These are phyloP conservation scores for Neoascochyta sp. DNA, from an alignment of 2,329 filamentous ascomycete species.

Conservation along the genomic window DNA sequence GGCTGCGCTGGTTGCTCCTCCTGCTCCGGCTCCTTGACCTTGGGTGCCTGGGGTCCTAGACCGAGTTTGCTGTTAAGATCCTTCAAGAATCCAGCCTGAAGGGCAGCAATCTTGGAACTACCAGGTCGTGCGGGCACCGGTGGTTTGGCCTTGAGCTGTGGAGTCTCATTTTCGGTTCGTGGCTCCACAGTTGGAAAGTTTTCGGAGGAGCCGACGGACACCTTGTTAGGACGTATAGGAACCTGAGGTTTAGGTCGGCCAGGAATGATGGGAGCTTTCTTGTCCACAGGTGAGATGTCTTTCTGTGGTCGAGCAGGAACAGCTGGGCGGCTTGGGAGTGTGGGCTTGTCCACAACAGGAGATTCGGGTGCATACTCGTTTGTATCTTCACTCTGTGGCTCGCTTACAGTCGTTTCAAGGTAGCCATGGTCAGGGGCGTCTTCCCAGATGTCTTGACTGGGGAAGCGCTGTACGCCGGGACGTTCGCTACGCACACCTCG, in stretches of 20 bases:
- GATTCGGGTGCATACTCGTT: slow-evolving; percentile 38
- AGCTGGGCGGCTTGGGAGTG: slow-evolving; percentile 25
- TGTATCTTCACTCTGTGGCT: slow-evolving; percentile 50
- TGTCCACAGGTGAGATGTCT: slow-evolving; percentile 49
- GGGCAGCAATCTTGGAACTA: slow-evolving; percentile 81
- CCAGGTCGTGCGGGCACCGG: slow-evolving; percentile 72
- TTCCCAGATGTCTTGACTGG: slow-evolving; percentile 92
- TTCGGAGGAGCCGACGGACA: slow-evolving; percentile 40
- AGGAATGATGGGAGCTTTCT: slow-evolving; percentile 51
- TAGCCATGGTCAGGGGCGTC: slow-evolving; percentile 81
- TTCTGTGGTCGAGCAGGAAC: slow-evolving; percentile 36
- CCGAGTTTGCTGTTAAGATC: slow-evolving; percentile 88
- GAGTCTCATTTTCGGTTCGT: slow-evolving; percentile 33
- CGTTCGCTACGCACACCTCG: slow-evolving; percentile 49
- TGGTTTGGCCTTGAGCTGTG: slow-evolving; percentile 69
- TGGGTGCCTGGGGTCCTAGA: slow-evolving; percentile 75
- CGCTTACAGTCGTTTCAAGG: slow-evolving; percentile 68
- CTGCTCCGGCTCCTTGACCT: slow-evolving; percentile 69
- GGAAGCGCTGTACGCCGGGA: slow-evolving; percentile 66
- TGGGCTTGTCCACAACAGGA: slow-evolving; percentile 28
- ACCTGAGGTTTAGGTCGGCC: slow-evolving; percentile 63
- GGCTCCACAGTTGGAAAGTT: slow-evolving; percentile 31
- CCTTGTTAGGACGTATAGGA: slow-evolving; percentile 57
- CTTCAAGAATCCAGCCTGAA: slow-evolving; percentile 88
- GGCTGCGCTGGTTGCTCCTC: slow-evolving; percentile 57